A percentile compares a stretch with the other conserved stretches of the same genome.
Evolutionary conservation across 805 yeast species (phyloP).

Genomic region (Monosporozyma aquatica): DNA sequence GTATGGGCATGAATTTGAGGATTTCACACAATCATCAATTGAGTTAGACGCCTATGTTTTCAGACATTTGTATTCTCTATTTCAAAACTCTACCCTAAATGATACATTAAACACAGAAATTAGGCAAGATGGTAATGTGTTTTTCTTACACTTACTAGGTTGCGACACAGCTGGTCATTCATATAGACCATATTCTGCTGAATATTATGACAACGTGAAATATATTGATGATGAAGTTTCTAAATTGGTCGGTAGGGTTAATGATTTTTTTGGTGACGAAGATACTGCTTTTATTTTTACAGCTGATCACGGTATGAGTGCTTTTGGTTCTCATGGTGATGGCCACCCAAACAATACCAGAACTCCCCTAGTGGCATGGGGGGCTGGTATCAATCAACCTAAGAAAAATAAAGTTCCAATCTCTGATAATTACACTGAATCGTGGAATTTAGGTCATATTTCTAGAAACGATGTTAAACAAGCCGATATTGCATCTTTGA

Average conservation of each 20-base stretch:
- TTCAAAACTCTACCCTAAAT: constrained; percentile 56
- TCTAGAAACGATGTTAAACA: constrained; percentile 83
- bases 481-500: constrained; percentile 91
- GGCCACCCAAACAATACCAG: constrained; percentile 99
- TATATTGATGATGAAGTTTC: constrained; percentile 69
- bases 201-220: constrained; percentile 85
- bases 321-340: constrained; percentile 97
- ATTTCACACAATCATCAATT: constrained; percentile 79
- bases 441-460: constrained; percentile 71
- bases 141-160: constrained; percentile 86
- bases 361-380: constrained; percentile 96
- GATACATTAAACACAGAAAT: constrained; percentile 48
- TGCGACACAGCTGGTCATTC: constrained; percentile 98
- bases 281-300: constrained; percentile 88
- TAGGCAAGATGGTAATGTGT: constrained; percentile 69
- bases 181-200: constrained; percentile 89
- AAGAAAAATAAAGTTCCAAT: constrained; percentile 28
- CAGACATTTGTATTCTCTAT: constrained; percentile 61
- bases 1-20: constrained; percentile 96
- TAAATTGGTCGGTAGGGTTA: constrained; percentile 53
- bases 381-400: constrained; percentile 85
- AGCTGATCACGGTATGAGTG: constrained; percentile 99
- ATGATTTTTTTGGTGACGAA: constrained; percentile 68
- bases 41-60: constrained; percentile 88
- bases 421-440: constrained; percentile 52